Conservation (phyloP, 2,329 filamentous ascomycete species). For the Ciborinia camelliae region DNA sequence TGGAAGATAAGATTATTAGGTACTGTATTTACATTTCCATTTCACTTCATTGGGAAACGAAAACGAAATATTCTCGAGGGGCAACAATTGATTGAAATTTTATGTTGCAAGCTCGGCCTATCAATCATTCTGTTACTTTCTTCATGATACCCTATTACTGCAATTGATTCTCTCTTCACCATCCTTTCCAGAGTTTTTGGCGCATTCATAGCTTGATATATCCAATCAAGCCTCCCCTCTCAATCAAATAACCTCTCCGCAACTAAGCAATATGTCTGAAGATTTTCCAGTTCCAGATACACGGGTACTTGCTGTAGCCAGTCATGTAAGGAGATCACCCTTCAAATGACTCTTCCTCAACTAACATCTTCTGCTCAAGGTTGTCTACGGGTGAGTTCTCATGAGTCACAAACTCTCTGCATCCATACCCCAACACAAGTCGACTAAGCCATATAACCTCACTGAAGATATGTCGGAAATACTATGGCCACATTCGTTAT, state of each 20-base stretch:
- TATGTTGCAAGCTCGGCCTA: background rate
- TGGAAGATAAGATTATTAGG: constrained; percentile 4
- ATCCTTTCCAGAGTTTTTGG: background rate
- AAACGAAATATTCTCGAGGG: background rate
- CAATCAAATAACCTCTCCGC: background rate
- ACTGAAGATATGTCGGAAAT: constrained; percentile 85
- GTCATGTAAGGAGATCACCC: constrained; percentile 69
- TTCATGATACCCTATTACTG: background rate
- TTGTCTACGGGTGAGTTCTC: constrained; percentile 68
- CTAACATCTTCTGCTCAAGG: constrained; percentile 47
- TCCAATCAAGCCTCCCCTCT: background rate
- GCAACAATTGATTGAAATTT: background rate
- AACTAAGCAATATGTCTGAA: constrained; percentile 29
- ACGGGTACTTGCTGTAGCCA: constrained; percentile 80
- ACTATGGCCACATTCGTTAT: constrained; percentile 95
- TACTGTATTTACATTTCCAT: no score
- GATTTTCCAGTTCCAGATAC: constrained; percentile 52
- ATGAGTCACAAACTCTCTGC: constrained; percentile 15
- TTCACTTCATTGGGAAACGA: background rate
- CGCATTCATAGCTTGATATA: background rate
- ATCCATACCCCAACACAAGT: background rate
- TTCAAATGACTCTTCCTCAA: constrained; percentile 21
- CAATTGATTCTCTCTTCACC: background rate
- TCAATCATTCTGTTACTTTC: background rate
- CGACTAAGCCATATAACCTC: constrained; percentile 23